Base-by-base conservation (phyloP, 106 monocot species). In the Allium sativum region DNA sequence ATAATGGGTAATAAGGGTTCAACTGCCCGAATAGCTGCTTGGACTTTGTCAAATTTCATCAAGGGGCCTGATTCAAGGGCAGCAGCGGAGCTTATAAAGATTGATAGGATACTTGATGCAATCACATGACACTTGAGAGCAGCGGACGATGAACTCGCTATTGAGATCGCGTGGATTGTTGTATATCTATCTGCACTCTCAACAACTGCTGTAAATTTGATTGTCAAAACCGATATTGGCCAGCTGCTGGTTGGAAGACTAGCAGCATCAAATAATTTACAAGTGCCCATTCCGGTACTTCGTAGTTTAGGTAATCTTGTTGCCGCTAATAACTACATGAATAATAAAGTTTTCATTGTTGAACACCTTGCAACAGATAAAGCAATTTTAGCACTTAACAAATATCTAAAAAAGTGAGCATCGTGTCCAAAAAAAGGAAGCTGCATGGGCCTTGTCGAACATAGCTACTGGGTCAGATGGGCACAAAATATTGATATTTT, bases 201-300 rank as follows among this genome's bases (percentile, higher is more conserved):
- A 60, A 82, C 84, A 55, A 68, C 31, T 48, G 91, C 88, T 57
- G 67, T 81, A 31, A 58, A 59, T 46, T 53, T 88, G 59, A 68
- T 98, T 43, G 79, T 80, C 11, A 91, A 82, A 76, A 85, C 71
- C 76, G 78, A 80, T 51, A 56, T 80, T 55, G 71, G 76, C 67
- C 80, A 73, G 70, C 76, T 91, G 69, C 80, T 98, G 71, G 70
- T 92, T 73, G 80, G 74, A 63, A 80, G 71, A 62, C 68, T 98
- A 48, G 73, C 72, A 67, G 58, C 73, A 57, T 98, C 96, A 62
- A 85, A 88, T 61, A 98, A 73, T 71, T 61, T 81, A 52, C 91
- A 91, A 67, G 71, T 92, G 74, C 84, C 92, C 58, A 91, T 98
- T 78, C 96, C 96, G 68, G 96, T 98, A 82, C 84, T 98, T 62